A percentile compares a stretch with the other conserved stretches of the same genome.
phyloP scores from a whole-genome alignment of 2,329 filamentous ascomycete genomes.

The Calycina marina region DNA sequence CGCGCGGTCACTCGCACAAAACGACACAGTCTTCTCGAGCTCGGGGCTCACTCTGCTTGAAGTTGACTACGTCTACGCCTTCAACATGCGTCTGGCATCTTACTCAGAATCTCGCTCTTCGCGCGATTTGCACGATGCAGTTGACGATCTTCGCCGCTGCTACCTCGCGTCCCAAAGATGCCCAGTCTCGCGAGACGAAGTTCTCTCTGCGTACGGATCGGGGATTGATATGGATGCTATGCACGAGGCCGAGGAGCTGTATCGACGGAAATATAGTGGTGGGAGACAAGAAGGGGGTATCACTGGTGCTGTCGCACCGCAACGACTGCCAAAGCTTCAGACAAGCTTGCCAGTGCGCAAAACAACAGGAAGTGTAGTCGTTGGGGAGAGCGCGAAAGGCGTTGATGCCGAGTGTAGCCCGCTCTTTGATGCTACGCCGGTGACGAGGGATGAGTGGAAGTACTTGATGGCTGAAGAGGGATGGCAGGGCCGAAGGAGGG shows the following conservation, averaged over 20 bases:
- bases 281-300: slow-evolving; percentile 31
- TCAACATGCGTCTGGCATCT: slow-evolving; percentile 44
- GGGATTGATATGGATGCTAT: slow-evolving; percentile 35
- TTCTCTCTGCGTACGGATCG: slow-evolving; percentile 41
- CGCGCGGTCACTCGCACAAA: slow-evolving; percentile 40
- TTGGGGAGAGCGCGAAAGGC: slow-evolving; percentile 15
- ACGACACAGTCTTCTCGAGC: slow-evolving; percentile 44
- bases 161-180: slow-evolving; percentile 37
- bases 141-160: slow-evolving; percentile 46
- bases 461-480: slow-evolving; percentile 36
- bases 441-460: slow-evolving; percentile 48
- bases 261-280: slow-evolving; percentile 40
- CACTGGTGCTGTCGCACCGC: slow-evolving; percentile 20
- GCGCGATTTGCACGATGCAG: slow-evolving; percentile 38
- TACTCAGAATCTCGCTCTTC: slow-evolving; percentile 32
- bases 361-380: slow-evolving; percentile 6
- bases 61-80: slow-evolving; percentile 48
- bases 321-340: slow-evolving; percentile 10
- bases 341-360: slow-evolving; percentile 9
- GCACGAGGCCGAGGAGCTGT: slow-evolving; percentile 39
- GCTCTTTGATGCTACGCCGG: slow-evolving; percentile 39
- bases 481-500: slow-evolving; percentile 18
- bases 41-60: slow-evolving; percentile 44
- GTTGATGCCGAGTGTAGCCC: slow-evolving; percentile 4
- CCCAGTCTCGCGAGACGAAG: slow-evolving; percentile 33